Base-by-base conservation (phyloP, 345 rosid species). In the Brassica nigra region DNA sequence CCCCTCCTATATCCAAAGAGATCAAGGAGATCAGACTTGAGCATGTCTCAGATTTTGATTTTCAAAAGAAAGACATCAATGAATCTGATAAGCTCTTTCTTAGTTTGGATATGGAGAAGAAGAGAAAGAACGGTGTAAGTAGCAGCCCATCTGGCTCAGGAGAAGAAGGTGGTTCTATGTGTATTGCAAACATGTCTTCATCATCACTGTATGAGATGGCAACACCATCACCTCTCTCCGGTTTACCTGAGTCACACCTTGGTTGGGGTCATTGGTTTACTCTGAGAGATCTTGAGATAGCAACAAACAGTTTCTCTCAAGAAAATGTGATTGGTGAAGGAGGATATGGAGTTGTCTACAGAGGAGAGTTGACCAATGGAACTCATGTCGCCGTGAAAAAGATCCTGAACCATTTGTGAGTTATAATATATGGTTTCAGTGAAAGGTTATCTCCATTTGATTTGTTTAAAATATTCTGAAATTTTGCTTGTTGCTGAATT, bases 221-320 rank as follows among this genome's bases (percentile, higher is more conserved):
- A 47, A 85, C 94, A 2, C 89, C 93, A 62, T 93, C 93, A 2
- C 89, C 93, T 64, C 88, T 90, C 77, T 85, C 90, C n/a, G 97
- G 97, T 67, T 83, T 92, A 73, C 95, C 97, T 57, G 97, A 92
- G 79, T 88, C 98, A n/a, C 95, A 89, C 20, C 86, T 94, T 18
- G 98, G 97, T 34, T 94, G 98, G 98, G 98, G 98, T 57, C 98
- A 92, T 71, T 94, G 98, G 98, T 94, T 94, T 85, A 94, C 97
- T 31, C 78, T 94, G 27, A 86, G 98, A 84, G 98, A 94, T 77
- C 89, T 94, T 54, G 91, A 92, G 61, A 78, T 84, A 65, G 95
- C 95, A 57, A 94, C 97, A 11, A 86, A 83, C 83, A 85, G 83
- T 67, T 94, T 94, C 80, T 83, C 97, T 31, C 88, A 84, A 92